phyloP scores from a whole-genome alignment of 768 basidiomycete genomes.

The Auriscalpium orientale region DNA sequence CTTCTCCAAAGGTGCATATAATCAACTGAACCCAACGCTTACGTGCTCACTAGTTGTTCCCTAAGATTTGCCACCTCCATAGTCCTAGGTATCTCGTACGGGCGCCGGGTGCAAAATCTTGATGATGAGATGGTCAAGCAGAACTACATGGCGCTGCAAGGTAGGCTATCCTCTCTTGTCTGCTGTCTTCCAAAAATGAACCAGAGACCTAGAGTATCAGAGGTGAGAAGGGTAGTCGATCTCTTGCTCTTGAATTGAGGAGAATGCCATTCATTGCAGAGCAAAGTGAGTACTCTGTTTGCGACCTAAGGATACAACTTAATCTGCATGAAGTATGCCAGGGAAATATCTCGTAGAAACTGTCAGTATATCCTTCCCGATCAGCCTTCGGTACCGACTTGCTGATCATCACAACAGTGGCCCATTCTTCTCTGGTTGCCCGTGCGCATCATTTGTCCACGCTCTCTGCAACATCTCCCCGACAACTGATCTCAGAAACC shows the following conservation, averaged over 20 bases:
- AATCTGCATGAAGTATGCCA: not conserved
- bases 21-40: not conserved
- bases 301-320: too few relatives aligned
- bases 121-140: constrained; percentile 3
- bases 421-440: constrained; percentile 7
- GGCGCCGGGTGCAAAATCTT: constrained; percentile 1
- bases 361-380: not conserved
- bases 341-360: not conserved
- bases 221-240: not conserved
- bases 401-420: not conserved
- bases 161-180: not conserved
- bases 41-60: too few relatives aligned
- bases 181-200: not conserved
- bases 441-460: not conserved
- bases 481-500: not conserved
- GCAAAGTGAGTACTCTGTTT: not conserved
- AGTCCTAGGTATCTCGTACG: constrained; percentile 3
- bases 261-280: not conserved
- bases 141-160: not conserved
- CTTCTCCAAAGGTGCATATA: constrained; percentile 3
- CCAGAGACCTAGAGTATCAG: not conserved
- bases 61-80: constrained; percentile 8
- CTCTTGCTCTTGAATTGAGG: not conserved
- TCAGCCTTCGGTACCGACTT: too few relatives aligned
- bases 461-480: not conserved